phyloP scores from a whole-genome alignment of 2,329 filamentous ascomycete species.

The Dactylonectria estremocensis region DNA sequence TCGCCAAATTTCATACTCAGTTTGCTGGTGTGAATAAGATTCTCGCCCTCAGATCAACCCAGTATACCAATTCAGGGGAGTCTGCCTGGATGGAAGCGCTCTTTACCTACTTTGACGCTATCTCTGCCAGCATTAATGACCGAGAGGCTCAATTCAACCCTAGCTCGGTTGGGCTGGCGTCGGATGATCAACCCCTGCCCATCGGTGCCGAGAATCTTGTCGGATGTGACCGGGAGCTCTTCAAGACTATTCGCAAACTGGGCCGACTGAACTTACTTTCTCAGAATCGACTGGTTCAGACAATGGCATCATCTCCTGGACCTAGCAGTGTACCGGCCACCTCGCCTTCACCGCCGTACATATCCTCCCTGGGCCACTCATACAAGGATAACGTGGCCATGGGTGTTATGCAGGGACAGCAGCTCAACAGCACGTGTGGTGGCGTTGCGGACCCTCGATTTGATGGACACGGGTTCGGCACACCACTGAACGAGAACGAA shows the following conservation, averaged over 20 bases:
- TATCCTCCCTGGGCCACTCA: constrained; percentile 59
- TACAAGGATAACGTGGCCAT: constrained; percentile 56
- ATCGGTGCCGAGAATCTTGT: constrained; percentile 86
- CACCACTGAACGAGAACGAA: constrained; percentile 70
- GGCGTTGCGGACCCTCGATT: constrained; percentile 69
- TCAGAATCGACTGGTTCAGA: constrained; percentile 73
- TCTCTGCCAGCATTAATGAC: constrained; percentile 93
- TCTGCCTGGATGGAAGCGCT: constrained; percentile 93
- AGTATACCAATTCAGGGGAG: constrained; percentile 69
- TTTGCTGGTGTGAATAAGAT: constrained; percentile 95
- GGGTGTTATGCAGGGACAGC: constrained; percentile 46
- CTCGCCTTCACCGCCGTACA: constrained; percentile 56
- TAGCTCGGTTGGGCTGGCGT: constrained; percentile 71
- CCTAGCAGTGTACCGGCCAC: constrained; percentile 41
- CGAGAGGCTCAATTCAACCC: constrained; percentile 86
- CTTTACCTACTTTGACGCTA: constrained; percentile 95
- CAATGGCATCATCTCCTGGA: constrained; percentile 38
- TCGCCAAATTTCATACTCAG: constrained; percentile 93
- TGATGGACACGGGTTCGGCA: constrained; percentile 77
- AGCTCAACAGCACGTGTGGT: constrained; percentile 48
- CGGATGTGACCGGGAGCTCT: constrained; percentile 88
- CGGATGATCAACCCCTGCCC: constrained; percentile 65
- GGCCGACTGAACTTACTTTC: constrained; percentile 88
- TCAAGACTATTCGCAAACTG: constrained; percentile 87
- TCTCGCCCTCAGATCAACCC: constrained; percentile 77